Base-by-base conservation (phyloP, 768 basidiomycete genomes). In the Mrakia frigida region DNA sequence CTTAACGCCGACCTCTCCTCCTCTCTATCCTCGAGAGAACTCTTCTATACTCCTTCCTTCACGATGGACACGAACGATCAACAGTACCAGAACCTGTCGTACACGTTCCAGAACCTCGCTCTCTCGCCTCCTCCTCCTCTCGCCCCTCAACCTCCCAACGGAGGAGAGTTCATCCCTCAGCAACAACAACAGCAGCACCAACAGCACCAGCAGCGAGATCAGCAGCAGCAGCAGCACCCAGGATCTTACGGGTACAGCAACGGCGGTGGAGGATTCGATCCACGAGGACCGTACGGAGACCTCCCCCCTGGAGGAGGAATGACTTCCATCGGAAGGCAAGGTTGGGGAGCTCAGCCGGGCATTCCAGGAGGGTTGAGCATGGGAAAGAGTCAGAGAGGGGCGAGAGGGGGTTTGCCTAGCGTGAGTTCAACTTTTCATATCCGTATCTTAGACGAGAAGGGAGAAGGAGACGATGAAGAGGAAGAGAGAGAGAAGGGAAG, bases 1-100 rank as follows among this genome's bases (percentile, higher is more conserved):
- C n/a, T n/a, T n/a, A n/a, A n/a, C n/a, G n/a, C n/a, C 79, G 69
- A 70, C 79, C 70, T 81, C 79, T 61, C 78, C 76, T 39, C 9
- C 9, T 31, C 50, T 16, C 5, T 13, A 70, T 13, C 28, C n/a
- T n/a, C n/a, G n/a, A n/a, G n/a, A n/a, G n/a, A n/a, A 10, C 37
- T 63, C 72, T 73, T n/a, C n/a, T n/a, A n/a, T n/a, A n/a, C 11
- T 18, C 18, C 6, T 35, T 28, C 50, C 25, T 65, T 46, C 46
- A 60, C 80, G 70, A 74, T 81, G 63, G 65, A 76, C 74, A 67
- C 63, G 31, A 63, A 71, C 70, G 43, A 74, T 41, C 73, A 74
- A 33, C 75, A 76, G 70, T 72, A 76, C 28, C 75, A 76, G 61
- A 71, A 76, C 70, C 59, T 71, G 41, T 63, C 69, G 14, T 71